Base-by-base conservation (phyloP, 2,329 filamentous ascomycete species). In the Fusarium sp. region DNA sequence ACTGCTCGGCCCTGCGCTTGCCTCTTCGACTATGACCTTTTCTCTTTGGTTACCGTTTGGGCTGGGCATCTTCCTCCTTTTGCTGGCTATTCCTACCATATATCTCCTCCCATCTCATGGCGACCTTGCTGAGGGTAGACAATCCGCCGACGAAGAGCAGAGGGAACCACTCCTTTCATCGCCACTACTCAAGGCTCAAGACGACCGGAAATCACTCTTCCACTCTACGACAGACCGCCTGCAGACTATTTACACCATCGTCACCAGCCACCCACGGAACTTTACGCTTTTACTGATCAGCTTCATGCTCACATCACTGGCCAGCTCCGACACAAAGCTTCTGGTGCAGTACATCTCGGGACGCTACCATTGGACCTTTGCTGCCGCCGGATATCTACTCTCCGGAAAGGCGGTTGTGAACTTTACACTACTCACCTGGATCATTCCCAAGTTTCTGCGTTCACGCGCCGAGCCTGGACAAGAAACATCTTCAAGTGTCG, bases 261-360 rank as follows among this genome's bases (percentile, higher is more conserved):
- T 86, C 4, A 75, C 77, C 6, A 83, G 79, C 63, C 83, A 84
- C 35, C 81, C 84, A 2, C 80, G 79, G 7, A 88, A 86, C 75
- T 82, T 86, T 38, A 78, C 79, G 3, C 78, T 88, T 3, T 74
- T 87, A 2, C 82, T 88, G 1, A 58, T 81, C 57, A 84, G 84
- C 74, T 86, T 87, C 75, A 81, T 88, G 62, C 82, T 88, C 65
- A 85, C 86, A 2, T 85, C 86, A 14, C 81, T 88, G 18, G 86
- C 86, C 7, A 87, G 85, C 76, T 86, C 86, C 25, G 86, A 88
- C 70, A 88, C 86, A 18, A 88, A 87, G 66, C 81, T 88, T 0
- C 80, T 88, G 8, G 81, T 86, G 2, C 86, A 87, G 66, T 88
- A 88, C 71, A 87, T 88, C 70, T 88, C 86, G 0, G 86, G 83